Base-by-base conservation (phyloP, 2,329 filamentous ascomycete genomes). In the Tolypocladium paradoxum region DNA sequence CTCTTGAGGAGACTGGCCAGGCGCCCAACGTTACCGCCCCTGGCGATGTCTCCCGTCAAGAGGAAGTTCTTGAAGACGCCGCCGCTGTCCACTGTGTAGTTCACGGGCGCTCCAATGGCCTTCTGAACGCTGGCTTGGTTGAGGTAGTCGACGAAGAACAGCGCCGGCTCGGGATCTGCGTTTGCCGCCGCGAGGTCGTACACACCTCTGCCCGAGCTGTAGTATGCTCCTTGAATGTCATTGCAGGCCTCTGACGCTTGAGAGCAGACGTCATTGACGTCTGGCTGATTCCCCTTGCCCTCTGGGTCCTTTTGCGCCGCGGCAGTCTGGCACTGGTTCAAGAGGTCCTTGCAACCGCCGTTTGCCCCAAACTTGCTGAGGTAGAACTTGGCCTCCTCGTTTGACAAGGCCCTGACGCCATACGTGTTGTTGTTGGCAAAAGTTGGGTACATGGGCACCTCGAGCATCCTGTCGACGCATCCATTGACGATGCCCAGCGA, bases 401-500 rank as follows among this genome's bases (percentile, higher is more conserved):
- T 69, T 47, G 75, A 73, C 57, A 87, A 76, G 2, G 77, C 73
- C 56, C 79, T 62, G 53, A 87, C 76, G 9, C 76, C 80, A 62
- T 87, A 90, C 0, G 83, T 82, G 63, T 87, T 88, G 62, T 81
- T 79, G 54, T 74, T 73, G 11, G 79, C 78, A 64, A 84, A 84
- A 8, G 67, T 62, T 1, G 81, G 75, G 57, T 79, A 82, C 59
- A 69, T 79, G 3, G 78, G 76, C 4, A 73, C 71, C 67, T 89
- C 83, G 1, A 82, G 73, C 33, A 82, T 64, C 58, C 79, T 74
- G 61, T 90, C 87, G 36, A 90, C 72, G 57, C 84, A 81, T 14
- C 85, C 86, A 64, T 90, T 88, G 54, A 88, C 72, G 54, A 90
- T 85, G 24, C 85, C 85, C 0, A 90, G 67, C 0, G 84, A 80